phyloP scores from a whole-genome alignment of 352 stramenopile genomes.

The Globisporangium nunn region DNA sequence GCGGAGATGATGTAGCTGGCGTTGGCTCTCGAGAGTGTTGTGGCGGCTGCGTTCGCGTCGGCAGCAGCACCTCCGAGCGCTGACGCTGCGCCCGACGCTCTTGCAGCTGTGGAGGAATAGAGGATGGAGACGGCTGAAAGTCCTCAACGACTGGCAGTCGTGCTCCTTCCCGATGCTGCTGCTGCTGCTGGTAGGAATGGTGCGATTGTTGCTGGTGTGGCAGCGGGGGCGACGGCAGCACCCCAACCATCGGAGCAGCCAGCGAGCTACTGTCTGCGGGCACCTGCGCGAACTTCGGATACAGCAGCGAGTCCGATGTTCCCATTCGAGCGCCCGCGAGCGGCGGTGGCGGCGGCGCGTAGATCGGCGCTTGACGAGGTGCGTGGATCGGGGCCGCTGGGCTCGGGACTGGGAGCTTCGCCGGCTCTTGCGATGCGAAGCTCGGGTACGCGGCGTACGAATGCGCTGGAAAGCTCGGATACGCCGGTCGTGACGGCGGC shows the following conservation, averaged over 20 bases:
- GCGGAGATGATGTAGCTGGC: neutral
- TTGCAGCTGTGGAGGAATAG: neutral
- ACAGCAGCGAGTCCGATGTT: conserved; percentile 4
- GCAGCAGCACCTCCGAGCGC: neutral
- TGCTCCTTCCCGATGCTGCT: neutral
- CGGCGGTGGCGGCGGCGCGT: neutral
- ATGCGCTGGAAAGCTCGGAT: neutral
- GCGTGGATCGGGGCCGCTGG: neutral
- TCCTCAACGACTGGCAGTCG: neutral
- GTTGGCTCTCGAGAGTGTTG: too few relatives aligned
- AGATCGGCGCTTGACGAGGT: neutral
- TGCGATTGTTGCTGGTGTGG: too few relatives aligned
- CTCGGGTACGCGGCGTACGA: neutral
- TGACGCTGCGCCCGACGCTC: neutral
- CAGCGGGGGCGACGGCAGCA: neutral
- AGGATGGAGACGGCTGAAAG: neutral
- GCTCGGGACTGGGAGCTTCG: neutral
- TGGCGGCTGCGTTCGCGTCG: neutral
- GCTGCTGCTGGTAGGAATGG: neutral
- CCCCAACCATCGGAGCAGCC: neutral
- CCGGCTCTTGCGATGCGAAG: neutral
- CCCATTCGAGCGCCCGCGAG: neutral
- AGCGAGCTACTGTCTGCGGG: neutral
- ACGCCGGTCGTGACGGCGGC: neutral
- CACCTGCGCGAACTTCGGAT: conserved; percentile 21